phyloP scores from a whole-genome alignment of 1,284 basidiomycete genomes.

The Exsudoporus floridanus region DNA sequence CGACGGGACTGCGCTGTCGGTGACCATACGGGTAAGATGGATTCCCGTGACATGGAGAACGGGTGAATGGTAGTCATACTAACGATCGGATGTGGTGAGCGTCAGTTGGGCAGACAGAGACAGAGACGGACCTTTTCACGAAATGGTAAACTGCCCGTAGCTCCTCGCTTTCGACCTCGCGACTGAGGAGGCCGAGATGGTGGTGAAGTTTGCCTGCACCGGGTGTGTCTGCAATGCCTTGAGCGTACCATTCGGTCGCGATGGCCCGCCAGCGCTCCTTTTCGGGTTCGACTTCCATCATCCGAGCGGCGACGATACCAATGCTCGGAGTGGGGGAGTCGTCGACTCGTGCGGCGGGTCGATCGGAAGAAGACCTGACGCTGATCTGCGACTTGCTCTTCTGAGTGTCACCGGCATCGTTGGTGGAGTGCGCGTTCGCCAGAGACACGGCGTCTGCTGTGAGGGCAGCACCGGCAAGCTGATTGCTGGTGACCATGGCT shows the following conservation, averaged over 20 bases:
- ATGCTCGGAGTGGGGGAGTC: constrained; percentile 76
- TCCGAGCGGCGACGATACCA: constrained; percentile 81
- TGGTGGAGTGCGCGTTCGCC: constrained; percentile 35
- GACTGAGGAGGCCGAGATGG: constrained; percentile 86
- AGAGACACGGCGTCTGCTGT: constrained; percentile 50
- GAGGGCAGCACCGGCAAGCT: constrained; percentile 40
- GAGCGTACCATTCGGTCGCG: constrained; percentile 91
- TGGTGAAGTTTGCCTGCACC: constrained; percentile 92
- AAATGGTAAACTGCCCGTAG: constrained; percentile 91
- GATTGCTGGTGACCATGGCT: constrained; percentile 54
- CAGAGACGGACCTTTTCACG: constrained; percentile 75
- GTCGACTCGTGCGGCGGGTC: constrained; percentile 56
- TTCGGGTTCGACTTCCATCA: constrained; percentile 87
- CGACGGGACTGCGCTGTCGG: constrained; percentile 68
- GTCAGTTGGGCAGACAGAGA: not conserved
- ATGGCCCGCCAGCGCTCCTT: constrained; percentile 90
- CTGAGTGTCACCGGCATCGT: constrained; percentile 10
- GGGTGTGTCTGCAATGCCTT: constrained; percentile 85
- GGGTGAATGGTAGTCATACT: constrained; percentile 91
- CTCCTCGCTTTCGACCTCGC: constrained; percentile 82
- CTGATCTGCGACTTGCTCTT: constrained; percentile 32
- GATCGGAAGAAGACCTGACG: constrained; percentile 49
- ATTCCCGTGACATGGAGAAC: constrained; percentile 84
- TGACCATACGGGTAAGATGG: constrained; percentile 84
- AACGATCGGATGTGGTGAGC: constrained; percentile 10